Evolutionary conservation across 2,329 filamentous ascomycete species (phyloP).

Genomic region (Chrysoporthe deuterocubensis): DNA sequence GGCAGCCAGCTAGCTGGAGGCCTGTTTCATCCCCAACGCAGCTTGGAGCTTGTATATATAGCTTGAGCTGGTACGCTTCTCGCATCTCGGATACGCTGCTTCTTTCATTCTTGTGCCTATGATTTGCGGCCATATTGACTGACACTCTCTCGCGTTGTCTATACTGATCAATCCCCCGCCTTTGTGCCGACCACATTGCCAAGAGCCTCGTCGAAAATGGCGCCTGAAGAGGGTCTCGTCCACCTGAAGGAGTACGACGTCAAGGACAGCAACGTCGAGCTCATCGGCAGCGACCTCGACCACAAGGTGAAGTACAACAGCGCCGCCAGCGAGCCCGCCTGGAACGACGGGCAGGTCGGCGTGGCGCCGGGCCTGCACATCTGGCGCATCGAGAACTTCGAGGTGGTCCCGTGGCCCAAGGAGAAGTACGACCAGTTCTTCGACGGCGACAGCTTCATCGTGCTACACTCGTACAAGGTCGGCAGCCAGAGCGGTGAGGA

Average conservation of each 20-base stretch:
- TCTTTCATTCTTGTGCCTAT: not conserved
- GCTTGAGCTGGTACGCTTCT: not conserved
- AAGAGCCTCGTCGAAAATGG: slow-evolving; percentile 47
- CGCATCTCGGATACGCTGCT: no score
- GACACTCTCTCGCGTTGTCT: not conserved
- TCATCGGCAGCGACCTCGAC: slow-evolving; percentile 67
- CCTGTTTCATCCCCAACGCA: slow-evolving; percentile 22
- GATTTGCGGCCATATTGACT: no score
- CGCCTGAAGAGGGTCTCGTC: slow-evolving; percentile 64
- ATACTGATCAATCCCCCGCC: not conserved
- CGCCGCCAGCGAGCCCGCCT: slow-evolving; percentile 67
- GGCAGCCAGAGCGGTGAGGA: slow-evolving; percentile 38
- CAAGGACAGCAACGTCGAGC: slow-evolving; percentile 69
- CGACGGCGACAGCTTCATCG: slow-evolving; percentile 71
- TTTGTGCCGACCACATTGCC: not conserved
- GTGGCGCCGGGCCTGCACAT: slow-evolving; percentile 57
- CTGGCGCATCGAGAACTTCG: slow-evolving; percentile 71
- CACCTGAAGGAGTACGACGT: slow-evolving; percentile 69
- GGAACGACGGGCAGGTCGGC: slow-evolving; percentile 64
- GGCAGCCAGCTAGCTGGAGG: slow-evolving; percentile 16
- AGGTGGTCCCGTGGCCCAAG: slow-evolving; percentile 64
- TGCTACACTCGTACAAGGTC: slow-evolving; percentile 63
- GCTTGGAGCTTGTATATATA: slow-evolving; percentile 13
- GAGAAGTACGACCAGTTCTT: slow-evolving; percentile 63
- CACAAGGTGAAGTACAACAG: slow-evolving; percentile 71